Conservation (phyloP, 768 basidiomycete species). For the Gautieria morchelliformis region DNA sequence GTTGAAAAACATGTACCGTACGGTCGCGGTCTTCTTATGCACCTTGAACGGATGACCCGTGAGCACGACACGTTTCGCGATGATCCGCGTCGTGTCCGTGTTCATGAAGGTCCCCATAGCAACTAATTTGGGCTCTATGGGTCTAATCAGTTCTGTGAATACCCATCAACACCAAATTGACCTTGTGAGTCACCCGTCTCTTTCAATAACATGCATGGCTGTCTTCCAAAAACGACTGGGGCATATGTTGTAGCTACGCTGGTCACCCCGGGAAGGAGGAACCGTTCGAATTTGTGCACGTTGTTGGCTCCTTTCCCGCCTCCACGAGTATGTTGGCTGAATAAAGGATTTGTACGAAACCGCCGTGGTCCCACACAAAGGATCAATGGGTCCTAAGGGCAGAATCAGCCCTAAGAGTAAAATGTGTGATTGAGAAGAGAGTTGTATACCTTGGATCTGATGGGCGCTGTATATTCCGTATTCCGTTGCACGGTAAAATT, state of each 20-base stretch:
- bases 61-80: constrained; percentile 89
- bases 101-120: constrained; percentile 82
- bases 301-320: constrained; percentile 92
- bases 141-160: constrained; percentile 1
- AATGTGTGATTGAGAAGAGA: neutral
- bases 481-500: constrained; percentile 93
- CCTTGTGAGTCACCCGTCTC: constrained; percentile 63
- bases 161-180: constrained; percentile 22
- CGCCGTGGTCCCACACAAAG: constrained; percentile 86
- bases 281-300: constrained; percentile 94
- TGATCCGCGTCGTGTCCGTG: constrained; percentile 83
- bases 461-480: constrained; percentile 83
- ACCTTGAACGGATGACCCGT: constrained; percentile 97
- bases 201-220: constrained; percentile 66
- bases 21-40: constrained; percentile 93
- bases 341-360: constrained; percentile 76
- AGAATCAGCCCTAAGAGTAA: neutral
- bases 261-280: constrained; percentile 71
- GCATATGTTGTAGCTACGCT: constrained; percentile 84
- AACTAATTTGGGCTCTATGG: constrained; percentile 68
- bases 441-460: constrained; percentile 73
- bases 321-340: constrained; percentile 85
- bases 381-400: constrained; percentile 68
- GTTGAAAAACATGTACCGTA: constrained; percentile 99
- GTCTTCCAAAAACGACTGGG: constrained; percentile 79